A percentile compares a stretch with the other conserved stretches of the same genome.
These are phyloP conservation scores for Lachancea dasiensis DNA, from an alignment of 805 yeast genomes.

Conservation along the genomic window DNA sequence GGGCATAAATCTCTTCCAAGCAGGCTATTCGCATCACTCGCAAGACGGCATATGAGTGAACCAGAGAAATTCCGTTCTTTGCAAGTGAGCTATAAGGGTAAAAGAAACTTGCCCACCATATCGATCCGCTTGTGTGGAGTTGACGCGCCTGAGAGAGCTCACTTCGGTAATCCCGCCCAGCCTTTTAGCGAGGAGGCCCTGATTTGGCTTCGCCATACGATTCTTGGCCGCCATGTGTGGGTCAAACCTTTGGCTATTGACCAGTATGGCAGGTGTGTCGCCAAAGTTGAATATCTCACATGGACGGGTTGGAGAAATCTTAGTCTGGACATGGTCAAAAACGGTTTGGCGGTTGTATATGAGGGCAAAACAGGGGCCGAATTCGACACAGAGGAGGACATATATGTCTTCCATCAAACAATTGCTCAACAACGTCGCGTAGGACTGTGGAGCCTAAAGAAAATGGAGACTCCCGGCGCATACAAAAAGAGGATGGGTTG, in stretches of 20 bases:
- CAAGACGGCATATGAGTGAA: conserved; percentile 1
- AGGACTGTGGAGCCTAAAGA: conserved; percentile 66
- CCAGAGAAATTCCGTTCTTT: conserved; percentile 25
- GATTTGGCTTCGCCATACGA: conserved; percentile 60
- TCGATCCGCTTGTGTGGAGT: conserved; percentile 84
- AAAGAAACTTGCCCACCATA: conserved; percentile 45
- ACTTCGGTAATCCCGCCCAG: conserved; percentile 91
- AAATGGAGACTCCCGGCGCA: conserved; percentile 68
- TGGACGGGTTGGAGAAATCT: conserved; percentile 69
- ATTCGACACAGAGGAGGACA: conserved; percentile 68
- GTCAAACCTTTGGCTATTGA: conserved; percentile 77
- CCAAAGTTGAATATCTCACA: conserved; percentile 53
- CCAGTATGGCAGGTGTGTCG: conserved; percentile 86
- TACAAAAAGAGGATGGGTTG: conserved; percentile 48
- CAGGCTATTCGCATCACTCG: background rate
- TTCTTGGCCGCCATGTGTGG: conserved; percentile 62
- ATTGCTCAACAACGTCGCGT: conserved; percentile 47
- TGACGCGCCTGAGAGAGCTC: conserved; percentile 95
- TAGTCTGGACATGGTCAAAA: conserved; percentile 77
- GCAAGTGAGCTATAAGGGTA: conserved; percentile 25
- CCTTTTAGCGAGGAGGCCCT: conserved; percentile 82
- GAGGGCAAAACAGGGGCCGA: conserved; percentile 79
- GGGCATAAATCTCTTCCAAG: background rate
- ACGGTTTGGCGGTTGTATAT: conserved; percentile 83
- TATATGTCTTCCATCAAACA: conserved; percentile 54